phyloP scores from a whole-genome alignment of 495 filamentous ascomycete species.

The Penicillium robsamsonii region DNA sequence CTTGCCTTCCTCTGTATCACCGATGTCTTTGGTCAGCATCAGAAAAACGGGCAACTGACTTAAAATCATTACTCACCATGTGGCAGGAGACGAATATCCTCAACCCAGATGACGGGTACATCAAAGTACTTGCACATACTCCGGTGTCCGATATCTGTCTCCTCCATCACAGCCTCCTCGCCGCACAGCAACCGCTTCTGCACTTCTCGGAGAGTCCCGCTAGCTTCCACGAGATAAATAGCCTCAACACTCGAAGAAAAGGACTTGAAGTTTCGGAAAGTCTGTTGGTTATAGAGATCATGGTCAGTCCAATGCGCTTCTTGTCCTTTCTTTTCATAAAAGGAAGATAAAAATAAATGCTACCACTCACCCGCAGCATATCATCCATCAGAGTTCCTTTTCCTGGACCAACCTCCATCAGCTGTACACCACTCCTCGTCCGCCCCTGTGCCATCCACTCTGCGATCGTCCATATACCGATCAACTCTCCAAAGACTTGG shows the following conservation, averaged over 20 bases:
- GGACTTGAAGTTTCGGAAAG: slow-evolving; percentile 75
- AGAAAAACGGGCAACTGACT: neutral
- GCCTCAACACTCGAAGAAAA: slow-evolving; percentile 75
- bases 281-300: slow-evolving; percentile 46
- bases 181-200: slow-evolving; percentile 87
- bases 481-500: slow-evolving; percentile 90
- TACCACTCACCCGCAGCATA: slow-evolving; percentile 71
- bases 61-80: slow-evolving; percentile 47
- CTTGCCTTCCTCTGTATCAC: slow-evolving; percentile 48
- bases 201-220: slow-evolving; percentile 65
- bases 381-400: slow-evolving; percentile 97
- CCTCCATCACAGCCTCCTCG: slow-evolving; percentile 60
- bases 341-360: neutral
- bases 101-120: slow-evolving; percentile 81
- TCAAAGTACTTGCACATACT: slow-evolving; percentile 72
- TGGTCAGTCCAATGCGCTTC: neutral
- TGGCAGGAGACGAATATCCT: slow-evolving; percentile 81
- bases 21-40: neutral
- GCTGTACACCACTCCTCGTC: slow-evolving; percentile 65
- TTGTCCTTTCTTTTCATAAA: neutral
- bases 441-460: slow-evolving; percentile 93
- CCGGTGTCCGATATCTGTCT: slow-evolving; percentile 71
- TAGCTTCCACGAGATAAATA: slow-evolving; percentile 90
- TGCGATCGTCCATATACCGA: slow-evolving; percentile 90
- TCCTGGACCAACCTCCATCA: slow-evolving; percentile 92